phyloP scores from a whole-genome alignment of 2,329 filamentous ascomycete genomes.

The Achaetomium macrosporum region DNA sequence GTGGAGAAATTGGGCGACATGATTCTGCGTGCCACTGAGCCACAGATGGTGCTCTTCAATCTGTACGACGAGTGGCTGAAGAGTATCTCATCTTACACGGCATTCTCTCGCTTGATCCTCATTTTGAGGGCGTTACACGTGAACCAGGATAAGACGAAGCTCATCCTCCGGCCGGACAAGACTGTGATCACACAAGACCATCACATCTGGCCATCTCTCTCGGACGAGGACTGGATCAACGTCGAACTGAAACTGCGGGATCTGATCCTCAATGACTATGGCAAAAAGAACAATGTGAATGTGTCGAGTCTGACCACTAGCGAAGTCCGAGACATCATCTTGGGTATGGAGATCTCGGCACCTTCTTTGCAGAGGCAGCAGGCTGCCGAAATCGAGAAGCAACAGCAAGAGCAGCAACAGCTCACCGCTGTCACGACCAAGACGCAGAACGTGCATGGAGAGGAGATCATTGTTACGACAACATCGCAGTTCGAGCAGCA shows the following conservation, averaged over 20 bases:
- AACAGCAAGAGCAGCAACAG: conserved; percentile 94
- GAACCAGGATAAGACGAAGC: conserved; percentile 97
- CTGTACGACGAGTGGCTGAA: conserved; percentile 98
- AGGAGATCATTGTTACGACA: conserved; percentile 97
- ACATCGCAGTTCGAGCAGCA: conserved; percentile 98
- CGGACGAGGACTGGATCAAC: conserved; percentile 98
- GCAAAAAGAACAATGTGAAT: conserved; percentile 99
- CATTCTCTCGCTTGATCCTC: conserved; percentile 89
- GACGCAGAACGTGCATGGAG: conserved; percentile 93
- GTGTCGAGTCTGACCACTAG: conserved; percentile 93
- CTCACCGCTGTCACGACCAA: conserved; percentile 96
- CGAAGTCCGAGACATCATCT: conserved; percentile 95
- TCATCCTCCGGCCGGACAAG: conserved; percentile 92
- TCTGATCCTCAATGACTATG: conserved; percentile 95
- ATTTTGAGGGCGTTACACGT: conserved; percentile 94
- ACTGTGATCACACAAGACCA: conserved; percentile 97
- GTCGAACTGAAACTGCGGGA: conserved; percentile 96
- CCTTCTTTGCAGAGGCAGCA: conserved; percentile 98
- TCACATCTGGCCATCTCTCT: conserved; percentile 94
- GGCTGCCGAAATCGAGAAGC: conserved; percentile 97
- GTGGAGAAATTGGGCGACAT: conserved; percentile 98
- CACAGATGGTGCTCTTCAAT: conserved; percentile 99
- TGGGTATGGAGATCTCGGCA: conserved; percentile 99
- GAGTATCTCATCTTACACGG: conserved; percentile 96
- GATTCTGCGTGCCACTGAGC: conserved; percentile 94